phyloP scores from a whole-genome alignment of 768 basidiomycete species.

The Mrakia gelida region DNA sequence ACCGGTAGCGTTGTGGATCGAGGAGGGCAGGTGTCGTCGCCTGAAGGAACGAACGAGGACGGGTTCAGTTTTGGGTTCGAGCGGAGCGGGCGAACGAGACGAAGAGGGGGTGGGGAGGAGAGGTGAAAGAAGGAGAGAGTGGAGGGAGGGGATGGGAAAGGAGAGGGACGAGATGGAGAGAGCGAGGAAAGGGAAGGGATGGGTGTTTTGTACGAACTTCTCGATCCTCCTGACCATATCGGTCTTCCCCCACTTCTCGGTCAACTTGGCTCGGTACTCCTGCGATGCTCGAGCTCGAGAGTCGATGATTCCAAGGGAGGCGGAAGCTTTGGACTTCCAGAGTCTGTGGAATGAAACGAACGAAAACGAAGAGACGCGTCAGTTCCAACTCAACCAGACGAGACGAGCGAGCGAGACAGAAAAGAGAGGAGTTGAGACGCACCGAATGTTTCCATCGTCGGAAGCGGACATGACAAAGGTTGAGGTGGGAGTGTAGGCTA shows the following conservation, averaged over 20 bases:
- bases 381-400: not conserved
- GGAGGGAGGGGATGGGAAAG: not conserved
- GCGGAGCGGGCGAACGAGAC: too few species aligned
- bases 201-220: slow-evolving; percentile 56
- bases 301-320: slow-evolving; percentile 85
- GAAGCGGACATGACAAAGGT: slow-evolving; percentile 86
- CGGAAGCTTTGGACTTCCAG: slow-evolving; percentile 91
- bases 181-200: not conserved
- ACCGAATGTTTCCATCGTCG: slow-evolving; percentile 87
- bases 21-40: slow-evolving; percentile 77
- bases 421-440: slow-evolving; percentile 3
- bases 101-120: not conserved
- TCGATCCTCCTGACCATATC: slow-evolving; percentile 72
- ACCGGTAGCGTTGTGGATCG: slow-evolving; percentile 79
- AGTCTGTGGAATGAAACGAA: slow-evolving; percentile 48
- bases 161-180: not conserved
- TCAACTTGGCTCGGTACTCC: slow-evolving; percentile 84
- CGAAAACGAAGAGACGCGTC: not conserved
- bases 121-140: not conserved
- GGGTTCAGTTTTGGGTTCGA: not conserved
- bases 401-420: not conserved
- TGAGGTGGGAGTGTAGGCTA: slow-evolving; percentile 82
- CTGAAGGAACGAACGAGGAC: slow-evolving; percentile 44
- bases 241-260: slow-evolving; percentile 84
- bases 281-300: slow-evolving; percentile 84